phyloP scores from a whole-genome alignment of 2,329 filamentous ascomycete species.

The Fusarium brachygibbosum region DNA sequence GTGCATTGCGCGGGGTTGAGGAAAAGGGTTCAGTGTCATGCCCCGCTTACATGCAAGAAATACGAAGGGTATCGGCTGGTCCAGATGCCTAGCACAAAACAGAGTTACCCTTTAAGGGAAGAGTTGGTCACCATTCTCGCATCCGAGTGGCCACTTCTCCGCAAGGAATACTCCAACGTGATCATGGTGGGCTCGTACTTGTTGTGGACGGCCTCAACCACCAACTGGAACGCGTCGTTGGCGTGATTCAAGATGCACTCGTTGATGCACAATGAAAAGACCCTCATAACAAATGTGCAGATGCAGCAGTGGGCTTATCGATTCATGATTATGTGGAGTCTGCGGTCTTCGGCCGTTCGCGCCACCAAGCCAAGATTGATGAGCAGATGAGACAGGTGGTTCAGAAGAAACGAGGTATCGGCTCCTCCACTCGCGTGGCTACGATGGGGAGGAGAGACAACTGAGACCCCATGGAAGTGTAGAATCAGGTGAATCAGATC shows the following conservation, averaged over 20 bases:
- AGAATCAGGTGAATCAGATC: not conserved
- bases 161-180: constrained; percentile 27
- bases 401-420: constrained; percentile 15
- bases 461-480: not conserved
- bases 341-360: constrained; percentile 25
- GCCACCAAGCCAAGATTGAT: constrained; percentile 39
- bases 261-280: constrained; percentile 32
- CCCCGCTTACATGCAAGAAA: constrained; percentile 40
- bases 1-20: constrained; percentile 36
- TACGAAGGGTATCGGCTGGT: constrained; percentile 38
- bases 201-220: constrained; percentile 32
- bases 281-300: constrained; percentile 33
- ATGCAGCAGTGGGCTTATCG: constrained; percentile 31
- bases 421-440: constrained; percentile 22
- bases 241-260: constrained; percentile 24
- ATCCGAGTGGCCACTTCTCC: constrained; percentile 34
- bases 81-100: constrained; percentile 31
- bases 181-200: constrained; percentile 41
- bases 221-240: constrained; percentile 41
- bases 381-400: constrained; percentile 16
- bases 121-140: constrained; percentile 39
- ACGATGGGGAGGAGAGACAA: constrained; percentile 22
- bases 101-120: constrained; percentile 40
- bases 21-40: constrained; percentile 31
- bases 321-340: constrained; percentile 33